Base-by-base conservation (phyloP, 345 rosid genomes). In the Iberis pinnata region DNA sequence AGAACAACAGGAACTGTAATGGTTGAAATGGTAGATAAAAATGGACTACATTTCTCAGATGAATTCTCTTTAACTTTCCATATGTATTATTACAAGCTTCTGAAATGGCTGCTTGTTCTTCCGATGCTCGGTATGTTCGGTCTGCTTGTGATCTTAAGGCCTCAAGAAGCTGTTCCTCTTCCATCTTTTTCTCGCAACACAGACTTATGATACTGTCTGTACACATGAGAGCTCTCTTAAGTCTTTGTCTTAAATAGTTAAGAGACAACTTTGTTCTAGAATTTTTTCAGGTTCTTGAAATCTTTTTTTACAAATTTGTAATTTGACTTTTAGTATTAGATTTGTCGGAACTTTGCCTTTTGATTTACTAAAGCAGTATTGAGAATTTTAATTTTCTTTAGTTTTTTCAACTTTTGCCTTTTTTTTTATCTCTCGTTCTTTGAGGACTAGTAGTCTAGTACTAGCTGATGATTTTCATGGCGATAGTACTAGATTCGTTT, bases 71-170 rank as follows among this genome's bases (percentile, higher is more conserved):
- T 93, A 32, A 93, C 99, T 16, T 93, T 93, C 80, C 99, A 93
- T 50, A 84, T 93, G 97, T 72, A 88, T 70, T 93, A 88, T 75
- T 86, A 93, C 64, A 93, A 79, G 75, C 81, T 93, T 43, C 88
- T 88, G 24, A 93, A 93, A 74, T 93, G 99, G 97, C 89, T 88
- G 32, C 85, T 93, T 11, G 89, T 93, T 53, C 81, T 88, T 43
- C 99, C 99, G 8, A 93, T 88, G 97, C 86, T 93, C 8, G 97
- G 92, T 13, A 86, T 93, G 99, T 84, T 93, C 38, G 80, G 77
- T 49, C 74, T 93, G 39, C 88, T 93, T 9, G 89, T 80, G 67
- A 77, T 93, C 71, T 81, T 93, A 53, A 83, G 88, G 16, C 97
- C 99, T 0, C 97, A 84, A 65, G 99, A 88, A 56, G 87, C 87